These are phyloP conservation scores for Psilocybe cubensis DNA, from an alignment of 768 basidiomycete species.

Conservation along the genomic window DNA sequence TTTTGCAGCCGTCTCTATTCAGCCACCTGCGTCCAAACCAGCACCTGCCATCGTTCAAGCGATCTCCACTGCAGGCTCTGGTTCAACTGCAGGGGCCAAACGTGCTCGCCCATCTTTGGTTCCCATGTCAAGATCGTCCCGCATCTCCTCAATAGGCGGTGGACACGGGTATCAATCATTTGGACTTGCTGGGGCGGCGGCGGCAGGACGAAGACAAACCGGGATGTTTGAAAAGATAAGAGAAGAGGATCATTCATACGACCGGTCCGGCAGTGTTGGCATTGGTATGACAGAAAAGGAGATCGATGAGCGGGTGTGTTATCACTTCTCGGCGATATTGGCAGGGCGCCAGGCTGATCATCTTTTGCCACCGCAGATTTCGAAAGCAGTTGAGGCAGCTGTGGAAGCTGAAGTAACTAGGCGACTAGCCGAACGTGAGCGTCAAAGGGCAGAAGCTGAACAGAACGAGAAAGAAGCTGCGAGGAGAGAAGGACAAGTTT, in stretches of 20 bases:
- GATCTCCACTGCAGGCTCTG: conserved; percentile 37
- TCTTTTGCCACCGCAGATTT: too few relatives aligned
- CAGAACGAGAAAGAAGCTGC: conserved; percentile 36
- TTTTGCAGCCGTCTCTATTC: conserved; percentile 60
- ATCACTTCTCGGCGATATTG: background rate
- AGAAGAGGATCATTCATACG: conserved; percentile 25
- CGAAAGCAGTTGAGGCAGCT: conserved; percentile 70
- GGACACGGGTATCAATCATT: conserved; percentile 41
- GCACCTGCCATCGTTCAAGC: conserved; percentile 50
- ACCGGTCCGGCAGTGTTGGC: conserved; percentile 37
- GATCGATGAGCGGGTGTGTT: conserved; percentile 71
- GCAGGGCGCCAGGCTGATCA: too few relatives aligned
- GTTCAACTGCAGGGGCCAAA: conserved; percentile 26
- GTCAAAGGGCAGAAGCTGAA: conserved; percentile 41
- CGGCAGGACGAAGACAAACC: conserved; percentile 13
- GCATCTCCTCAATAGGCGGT: conserved; percentile 38
- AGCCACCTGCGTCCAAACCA: conserved; percentile 46
- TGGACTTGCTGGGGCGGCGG: conserved; percentile 28
- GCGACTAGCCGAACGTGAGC: conserved; percentile 57
- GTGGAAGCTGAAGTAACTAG: conserved; percentile 78
- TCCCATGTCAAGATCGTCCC: conserved; percentile 39
- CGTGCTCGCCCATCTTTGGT: conserved; percentile 39
- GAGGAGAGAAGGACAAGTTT: conserved; percentile 25
- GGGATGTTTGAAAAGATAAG: conserved; percentile 29
- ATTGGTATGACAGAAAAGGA: conserved; percentile 65